A percentile compares a stretch with the other conserved stretches of the same genome.
phyloP scores from a whole-genome alignment of 1,139 yeast species.

The Scheffersomyces parashehatae region DNA sequence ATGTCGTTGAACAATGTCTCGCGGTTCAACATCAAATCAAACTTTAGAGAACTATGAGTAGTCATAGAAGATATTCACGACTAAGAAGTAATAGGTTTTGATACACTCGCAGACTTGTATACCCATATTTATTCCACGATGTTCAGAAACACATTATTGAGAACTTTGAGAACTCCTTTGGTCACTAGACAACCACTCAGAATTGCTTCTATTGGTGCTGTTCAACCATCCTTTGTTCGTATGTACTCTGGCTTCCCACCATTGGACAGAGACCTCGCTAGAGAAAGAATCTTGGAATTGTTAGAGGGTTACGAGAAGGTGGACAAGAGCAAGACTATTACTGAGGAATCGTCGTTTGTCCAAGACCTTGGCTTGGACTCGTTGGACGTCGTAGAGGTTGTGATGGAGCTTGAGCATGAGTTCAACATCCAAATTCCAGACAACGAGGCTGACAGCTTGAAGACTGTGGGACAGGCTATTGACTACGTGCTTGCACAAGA shows the following conservation, averaged over 20 bases:
- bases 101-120: conserved; percentile 3
- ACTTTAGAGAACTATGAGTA: neutral
- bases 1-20: neutral
- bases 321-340: conserved; percentile 47
- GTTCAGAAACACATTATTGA: conserved; percentile 34
- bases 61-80: no score
- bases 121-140: conserved; percentile 14
- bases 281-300: conserved; percentile 74
- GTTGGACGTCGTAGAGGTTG: conserved; percentile 83
- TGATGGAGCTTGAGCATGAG: conserved; percentile 88
- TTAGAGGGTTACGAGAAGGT: conserved; percentile 81
- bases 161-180: conserved; percentile 27
- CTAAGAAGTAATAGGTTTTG: no score
- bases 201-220: conserved; percentile 12
- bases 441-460: conserved; percentile 79
- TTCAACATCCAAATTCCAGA: conserved; percentile 81
- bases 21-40: conserved; percentile 2
- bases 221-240: conserved; percentile 30
- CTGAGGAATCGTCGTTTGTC: conserved; percentile 60
- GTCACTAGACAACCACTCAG: conserved; percentile 15
- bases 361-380: conserved; percentile 85
- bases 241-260: conserved; percentile 64
- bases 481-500: conserved; percentile 74
- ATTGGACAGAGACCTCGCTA: conserved; percentile 68
- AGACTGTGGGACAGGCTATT: conserved; percentile 80